Conservation (phyloP, 331 rosid species). For the Malus hybrid region DNA sequence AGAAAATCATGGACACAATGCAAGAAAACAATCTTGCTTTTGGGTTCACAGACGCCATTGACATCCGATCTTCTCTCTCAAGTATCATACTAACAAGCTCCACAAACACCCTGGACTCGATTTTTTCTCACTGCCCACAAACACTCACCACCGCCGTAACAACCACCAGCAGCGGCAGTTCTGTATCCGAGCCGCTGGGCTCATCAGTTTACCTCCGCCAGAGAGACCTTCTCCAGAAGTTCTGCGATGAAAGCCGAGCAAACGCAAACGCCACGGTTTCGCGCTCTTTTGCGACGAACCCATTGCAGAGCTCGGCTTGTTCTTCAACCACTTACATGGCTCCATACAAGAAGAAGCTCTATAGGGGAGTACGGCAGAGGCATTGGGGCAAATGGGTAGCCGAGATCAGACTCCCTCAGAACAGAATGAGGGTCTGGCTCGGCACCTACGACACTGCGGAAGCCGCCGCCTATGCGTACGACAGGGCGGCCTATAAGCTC, state of each 20-base stretch:
- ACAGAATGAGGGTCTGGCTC: conserved; percentile 93
- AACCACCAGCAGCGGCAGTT: not conserved
- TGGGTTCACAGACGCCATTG: conserved; percentile 6
- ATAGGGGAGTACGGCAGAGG: conserved; percentile 99
- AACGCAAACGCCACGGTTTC: conserved; percentile 3
- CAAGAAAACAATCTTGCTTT: conserved; percentile 19
- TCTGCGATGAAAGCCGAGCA: conserved; percentile 42
- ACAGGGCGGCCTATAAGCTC: conserved; percentile 89
- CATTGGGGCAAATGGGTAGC: conserved; percentile 99
- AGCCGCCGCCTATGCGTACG: conserved; percentile 96
- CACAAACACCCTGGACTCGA: conserved; percentile 76
- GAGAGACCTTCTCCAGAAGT: conserved; percentile 64
- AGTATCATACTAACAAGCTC: conserved; percentile 55
- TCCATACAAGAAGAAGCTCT: conserved; percentile 59
- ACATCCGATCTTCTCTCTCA: conserved; percentile 55
- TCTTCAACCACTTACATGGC: conserved; percentile 12
- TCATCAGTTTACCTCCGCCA: conserved; percentile 82
- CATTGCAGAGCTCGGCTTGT: conserved; percentile 12
- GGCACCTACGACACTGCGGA: conserved; percentile 95
- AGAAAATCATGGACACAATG: conserved; percentile 37
- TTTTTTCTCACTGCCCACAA: conserved; percentile 49
- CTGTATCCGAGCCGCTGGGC: conserved; percentile 45
- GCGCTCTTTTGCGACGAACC: conserved; percentile 7
- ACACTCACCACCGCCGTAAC: conserved; percentile 6
- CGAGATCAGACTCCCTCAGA: conserved; percentile 91